Percentiles rank a stretch among this genome's conserved stretches.
Evolutionary conservation across 1,284 basidiomycete species (phyloP).

Genomic region (Naganishia cerealis): DNA sequence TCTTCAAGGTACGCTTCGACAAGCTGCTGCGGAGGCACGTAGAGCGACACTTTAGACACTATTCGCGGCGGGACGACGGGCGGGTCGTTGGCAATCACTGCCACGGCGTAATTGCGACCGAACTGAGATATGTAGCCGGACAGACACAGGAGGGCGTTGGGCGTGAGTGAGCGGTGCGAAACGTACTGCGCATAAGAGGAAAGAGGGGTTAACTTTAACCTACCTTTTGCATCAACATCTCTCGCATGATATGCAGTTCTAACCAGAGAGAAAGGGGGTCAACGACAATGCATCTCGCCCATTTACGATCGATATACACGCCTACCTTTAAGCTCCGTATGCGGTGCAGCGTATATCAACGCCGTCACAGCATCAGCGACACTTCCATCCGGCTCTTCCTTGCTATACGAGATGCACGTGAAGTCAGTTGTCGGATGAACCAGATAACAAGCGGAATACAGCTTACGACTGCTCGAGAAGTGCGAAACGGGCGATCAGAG

Average conservation of each 20-base stretch:
- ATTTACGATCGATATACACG: constrained; percentile 10
- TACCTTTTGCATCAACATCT: constrained; percentile 83
- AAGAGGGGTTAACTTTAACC: not conserved
- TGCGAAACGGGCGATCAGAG: constrained; percentile 87
- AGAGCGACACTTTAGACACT: constrained; percentile 63
- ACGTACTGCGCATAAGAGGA: not conserved
- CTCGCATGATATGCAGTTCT: constrained; percentile 87
- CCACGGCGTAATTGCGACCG: constrained; percentile 49
- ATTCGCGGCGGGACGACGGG: constrained; percentile 62
- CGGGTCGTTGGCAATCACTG: constrained; percentile 53
- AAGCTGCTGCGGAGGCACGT: constrained; percentile 69
- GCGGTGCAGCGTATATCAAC: constrained; percentile 84
- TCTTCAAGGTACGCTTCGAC: constrained; percentile 84
- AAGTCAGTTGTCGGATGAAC: not conserved
- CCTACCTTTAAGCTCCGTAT: constrained; percentile 83
- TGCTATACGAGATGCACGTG: constrained; percentile 54
- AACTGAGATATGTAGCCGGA: constrained; percentile 37
- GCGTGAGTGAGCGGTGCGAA: not conserved
- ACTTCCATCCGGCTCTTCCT: constrained; percentile 77
- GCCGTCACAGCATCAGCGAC: constrained; percentile 71
- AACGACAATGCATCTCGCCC: constrained; percentile 6
- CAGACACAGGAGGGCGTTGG: not conserved
- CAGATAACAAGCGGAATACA: constrained; percentile 44
- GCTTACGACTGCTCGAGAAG: constrained; percentile 68
- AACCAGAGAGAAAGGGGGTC: constrained; percentile 34